These are phyloP conservation scores for Crithidia expoeki DNA, from an alignment of 208 protist genomes.

Conservation along the genomic window DNA sequence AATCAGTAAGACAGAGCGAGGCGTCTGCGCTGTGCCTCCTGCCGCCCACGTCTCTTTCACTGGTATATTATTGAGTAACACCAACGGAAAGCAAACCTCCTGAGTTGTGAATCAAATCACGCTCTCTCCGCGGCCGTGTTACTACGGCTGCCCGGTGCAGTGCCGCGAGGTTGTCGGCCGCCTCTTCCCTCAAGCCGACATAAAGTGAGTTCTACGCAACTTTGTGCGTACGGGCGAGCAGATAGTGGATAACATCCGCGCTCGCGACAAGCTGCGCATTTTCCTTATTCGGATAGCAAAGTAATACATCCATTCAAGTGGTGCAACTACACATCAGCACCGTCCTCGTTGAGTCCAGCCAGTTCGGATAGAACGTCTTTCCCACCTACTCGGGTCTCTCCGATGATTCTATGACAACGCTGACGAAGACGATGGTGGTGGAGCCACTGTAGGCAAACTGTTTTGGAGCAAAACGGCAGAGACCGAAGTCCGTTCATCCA, in stretches of 20 bases:
- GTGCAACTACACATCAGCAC: constrained; percentile 68
- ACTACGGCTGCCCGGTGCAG: constrained; percentile 57
- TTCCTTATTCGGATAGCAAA: constrained; percentile 64
- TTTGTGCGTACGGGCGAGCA: constrained; percentile 55
- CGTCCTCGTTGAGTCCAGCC: constrained; percentile 72
- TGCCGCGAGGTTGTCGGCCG: constrained; percentile 50
- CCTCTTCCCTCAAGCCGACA: constrained; percentile 45
- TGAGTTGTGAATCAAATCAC: constrained; percentile 64
- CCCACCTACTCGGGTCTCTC: constrained; percentile 43
- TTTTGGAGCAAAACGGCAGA: constrained; percentile 63
- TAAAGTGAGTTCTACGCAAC: constrained; percentile 45
- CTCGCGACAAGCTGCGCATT: constrained; percentile 53
- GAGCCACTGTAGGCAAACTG: constrained; percentile 64
- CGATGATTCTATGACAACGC: constrained; percentile 53
- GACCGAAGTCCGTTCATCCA: constrained; percentile 55
- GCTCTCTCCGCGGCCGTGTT: constrained; percentile 63
- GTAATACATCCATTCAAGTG: constrained; percentile 52
- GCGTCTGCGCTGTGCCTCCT: constrained; percentile 1
- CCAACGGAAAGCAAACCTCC: constrained; percentile 25
- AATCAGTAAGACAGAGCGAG: neutral
- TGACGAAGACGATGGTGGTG: constrained; percentile 54
- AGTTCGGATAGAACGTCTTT: constrained; percentile 37
- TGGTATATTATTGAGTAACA: constrained; percentile 41
- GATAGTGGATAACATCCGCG: constrained; percentile 34
- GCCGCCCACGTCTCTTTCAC: constrained; percentile 22